Evolutionary conservation across 768 basidiomycete genomes (phyloP).

Genomic region (Termitomyces sp.): DNA sequence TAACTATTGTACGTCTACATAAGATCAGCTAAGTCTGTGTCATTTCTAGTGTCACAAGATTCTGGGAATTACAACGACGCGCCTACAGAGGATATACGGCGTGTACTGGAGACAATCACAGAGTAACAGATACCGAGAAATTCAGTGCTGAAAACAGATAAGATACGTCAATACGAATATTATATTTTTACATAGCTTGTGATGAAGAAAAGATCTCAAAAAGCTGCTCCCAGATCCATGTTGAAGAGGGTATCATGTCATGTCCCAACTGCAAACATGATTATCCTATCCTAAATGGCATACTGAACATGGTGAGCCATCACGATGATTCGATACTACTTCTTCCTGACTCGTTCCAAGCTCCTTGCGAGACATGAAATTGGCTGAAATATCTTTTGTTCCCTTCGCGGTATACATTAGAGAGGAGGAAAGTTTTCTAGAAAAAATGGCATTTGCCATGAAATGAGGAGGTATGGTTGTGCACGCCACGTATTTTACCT

Average conservation of each 20-base stretch:
- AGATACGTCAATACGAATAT: conserved; percentile 56
- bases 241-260: conserved; percentile 89
- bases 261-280: conserved; percentile 89
- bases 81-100: conserved; percentile 88
- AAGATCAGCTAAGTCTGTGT: background rate
- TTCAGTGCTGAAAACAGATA: conserved; percentile 61
- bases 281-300: conserved; percentile 89
- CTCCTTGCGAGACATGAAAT: conserved; percentile 92
- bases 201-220: no score
- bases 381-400: conserved; percentile 38
- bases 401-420: no score
- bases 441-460: background rate
- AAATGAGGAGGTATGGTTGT: background rate
- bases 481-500: background rate
- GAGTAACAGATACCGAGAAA: conserved; percentile 67
- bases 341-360: conserved; percentile 31
- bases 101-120: conserved; percentile 75
- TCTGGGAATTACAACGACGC: conserved; percentile 85
- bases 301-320: conserved; percentile 87
- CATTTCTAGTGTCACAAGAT: conserved; percentile 77
- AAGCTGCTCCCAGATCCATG: conserved; percentile 91
- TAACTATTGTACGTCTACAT: background rate
- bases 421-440: no score
- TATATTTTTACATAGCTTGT: background rate
- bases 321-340: background rate